A percentile compares a stretch with the other conserved stretches of the same genome.
Evolutionary conservation across 2,329 filamentous ascomycete genomes (phyloP).

Genomic region (Fusarium buxicola): DNA sequence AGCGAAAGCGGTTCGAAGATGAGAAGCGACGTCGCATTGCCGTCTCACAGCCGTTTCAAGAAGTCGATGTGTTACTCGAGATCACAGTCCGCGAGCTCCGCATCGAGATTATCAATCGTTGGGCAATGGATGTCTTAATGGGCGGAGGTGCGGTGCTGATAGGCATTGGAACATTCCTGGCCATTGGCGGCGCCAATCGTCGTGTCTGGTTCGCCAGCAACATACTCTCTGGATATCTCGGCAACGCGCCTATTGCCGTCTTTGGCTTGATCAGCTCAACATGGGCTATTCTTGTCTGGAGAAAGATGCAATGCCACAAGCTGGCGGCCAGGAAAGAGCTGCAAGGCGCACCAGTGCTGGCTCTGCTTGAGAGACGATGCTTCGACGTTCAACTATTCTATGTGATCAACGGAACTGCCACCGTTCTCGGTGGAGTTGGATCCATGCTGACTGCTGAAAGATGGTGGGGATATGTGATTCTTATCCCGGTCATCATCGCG

Average conservation of each 20-base stretch:
- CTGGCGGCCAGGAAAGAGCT: constrained; percentile 42
- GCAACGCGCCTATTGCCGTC: constrained; percentile 61
- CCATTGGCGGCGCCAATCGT: constrained; percentile 61
- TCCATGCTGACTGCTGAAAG: constrained; percentile 62
- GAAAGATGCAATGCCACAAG: constrained; percentile 55
- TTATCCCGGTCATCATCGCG: constrained; percentile 61
- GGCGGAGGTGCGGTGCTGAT: constrained; percentile 63
- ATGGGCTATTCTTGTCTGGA: constrained; percentile 60
- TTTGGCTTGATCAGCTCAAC: constrained; percentile 61
- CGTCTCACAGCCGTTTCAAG: constrained; percentile 17
- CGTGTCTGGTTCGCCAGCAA: constrained; percentile 61
- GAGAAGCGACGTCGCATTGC: constrained; percentile 25
- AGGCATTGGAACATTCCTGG: constrained; percentile 63
- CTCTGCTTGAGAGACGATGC: constrained; percentile 52
- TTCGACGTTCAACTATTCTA: constrained; percentile 57
- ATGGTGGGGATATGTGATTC: constrained; percentile 65
- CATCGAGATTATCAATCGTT: constrained; percentile 62
- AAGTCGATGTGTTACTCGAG: constrained; percentile 54
- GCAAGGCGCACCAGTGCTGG: constrained; percentile 39
- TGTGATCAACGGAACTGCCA: constrained; percentile 57
- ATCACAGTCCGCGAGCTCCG: constrained; percentile 62
- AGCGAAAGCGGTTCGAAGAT: constrained; percentile 51
- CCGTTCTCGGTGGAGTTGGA: constrained; percentile 60
- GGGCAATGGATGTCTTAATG: constrained; percentile 63
- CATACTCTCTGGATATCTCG: constrained; percentile 65